Conservation (phyloP, 352 stramenopile species). For the Nothophytophthora sp. region DNA sequence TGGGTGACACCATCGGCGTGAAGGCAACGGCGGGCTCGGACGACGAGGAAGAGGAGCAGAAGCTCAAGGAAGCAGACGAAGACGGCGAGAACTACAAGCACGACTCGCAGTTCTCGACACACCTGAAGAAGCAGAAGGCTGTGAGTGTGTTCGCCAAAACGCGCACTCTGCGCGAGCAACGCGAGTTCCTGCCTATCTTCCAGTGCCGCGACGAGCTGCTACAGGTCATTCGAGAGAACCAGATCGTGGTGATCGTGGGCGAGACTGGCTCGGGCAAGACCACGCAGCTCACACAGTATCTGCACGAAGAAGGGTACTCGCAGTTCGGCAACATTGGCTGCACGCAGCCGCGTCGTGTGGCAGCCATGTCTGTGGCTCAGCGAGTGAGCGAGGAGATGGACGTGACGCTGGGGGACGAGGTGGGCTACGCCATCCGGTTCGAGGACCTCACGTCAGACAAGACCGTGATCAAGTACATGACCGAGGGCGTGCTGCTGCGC, state of each 20-base stretch:
- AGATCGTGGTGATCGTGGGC: conserved; percentile 98
- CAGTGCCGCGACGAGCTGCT: conserved; percentile 96
- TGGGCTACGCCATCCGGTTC: conserved; percentile 94
- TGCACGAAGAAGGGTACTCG: conserved; percentile 91
- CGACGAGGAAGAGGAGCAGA: conserved; percentile 57
- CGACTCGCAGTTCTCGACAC: conserved; percentile 93
- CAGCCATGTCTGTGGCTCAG: conserved; percentile 98
- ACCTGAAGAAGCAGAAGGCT: conserved; percentile 91
- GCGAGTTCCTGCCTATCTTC: conserved; percentile 96
- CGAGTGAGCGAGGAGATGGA: conserved; percentile 98
- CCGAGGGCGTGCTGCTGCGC: conserved; percentile 88
- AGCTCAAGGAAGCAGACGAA: conserved; percentile 31
- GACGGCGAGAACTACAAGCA: conserved; percentile 94
- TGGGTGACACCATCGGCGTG: conserved; percentile 96
- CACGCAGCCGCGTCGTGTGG: conserved; percentile 98
- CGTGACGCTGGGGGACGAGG: conserved; percentile 90
- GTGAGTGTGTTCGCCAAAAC: conserved; percentile 97
- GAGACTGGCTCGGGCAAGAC: conserved; percentile 98
- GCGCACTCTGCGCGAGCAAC: conserved; percentile 96
- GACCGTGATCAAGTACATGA: conserved; percentile 98
- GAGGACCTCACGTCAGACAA: conserved; percentile 94
- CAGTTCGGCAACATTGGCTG: conserved; percentile 94
- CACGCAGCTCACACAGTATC: conserved; percentile 97
- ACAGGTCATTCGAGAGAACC: conserved; percentile 97
- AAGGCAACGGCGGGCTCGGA: conserved; percentile 59